Evolutionary conservation across 2,329 filamentous ascomycete species (phyloP), one percentile per base, ranked within the genome.

Genomic region (Esteya vermicola): DNA sequence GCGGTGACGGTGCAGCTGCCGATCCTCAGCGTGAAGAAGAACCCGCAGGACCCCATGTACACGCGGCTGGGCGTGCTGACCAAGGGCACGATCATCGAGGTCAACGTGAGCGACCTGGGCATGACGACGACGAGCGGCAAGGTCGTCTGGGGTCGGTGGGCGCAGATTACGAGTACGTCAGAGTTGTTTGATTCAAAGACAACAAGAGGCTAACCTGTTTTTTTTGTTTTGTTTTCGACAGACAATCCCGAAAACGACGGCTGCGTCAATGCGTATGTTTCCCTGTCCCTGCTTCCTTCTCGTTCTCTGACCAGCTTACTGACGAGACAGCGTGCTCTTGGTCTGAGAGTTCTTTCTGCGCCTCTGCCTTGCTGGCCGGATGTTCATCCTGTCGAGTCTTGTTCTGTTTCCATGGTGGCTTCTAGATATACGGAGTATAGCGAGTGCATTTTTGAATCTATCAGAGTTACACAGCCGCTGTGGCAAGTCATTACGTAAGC

Each of bases 101-200:
- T 96, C 52, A 94, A 98, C 56, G 86, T 95, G 23, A 82, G 75
- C 42, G 91, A 98, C 58, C 62, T 96, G 47, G 91, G 91, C 47
- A 67, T 96, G 45, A 85, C 93, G 14, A 96, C 91, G 3, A 81
- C 88, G 2, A 79, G 78, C 46, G 91, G 91, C 47, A 95, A 95
- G 64, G 85, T 94, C 9, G 85, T 89, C 7, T 95, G 88, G 88
- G 86, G 85, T 50, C 71, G 84, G 49, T 91, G 79, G 63, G 83
- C 82, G 8, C 81, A 86, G 59, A 69, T 84, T 33, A 69, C 70
- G 19, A 71, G 45, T 47, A 38, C 18, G 43, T 40, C n/a, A n/a
- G n/a, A n/a, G n/a, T n/a, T n/a, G n/a, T n/a, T n/a, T n/a, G n/a
- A n/a, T 12, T 16, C 5, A 12, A 8, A 25, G 14, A 31, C 13